These are phyloP conservation scores for Thelephora aurantiotincta DNA, from an alignment of 768 basidiomycete species.

Conservation along the genomic window DNA sequence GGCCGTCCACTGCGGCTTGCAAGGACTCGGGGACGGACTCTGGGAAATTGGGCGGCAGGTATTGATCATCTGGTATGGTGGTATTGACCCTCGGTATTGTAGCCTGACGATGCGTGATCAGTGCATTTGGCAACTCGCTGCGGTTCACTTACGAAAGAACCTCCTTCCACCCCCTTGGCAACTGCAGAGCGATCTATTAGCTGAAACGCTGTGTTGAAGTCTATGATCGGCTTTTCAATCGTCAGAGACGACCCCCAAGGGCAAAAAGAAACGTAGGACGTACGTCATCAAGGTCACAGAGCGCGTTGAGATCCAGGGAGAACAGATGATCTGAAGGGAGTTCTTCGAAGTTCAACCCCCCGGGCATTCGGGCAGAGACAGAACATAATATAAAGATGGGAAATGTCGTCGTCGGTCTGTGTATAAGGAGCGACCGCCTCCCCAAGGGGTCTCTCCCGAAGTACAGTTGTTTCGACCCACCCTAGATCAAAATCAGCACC, in stretches of 20 bases:
- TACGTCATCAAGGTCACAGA: constrained; percentile 16
- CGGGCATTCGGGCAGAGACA: constrained; percentile 36
- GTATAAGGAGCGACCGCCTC: constrained; percentile 70
- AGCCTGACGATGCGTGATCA: constrained; percentile 21
- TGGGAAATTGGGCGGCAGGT: constrained; percentile 22
- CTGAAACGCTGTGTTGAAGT: neutral
- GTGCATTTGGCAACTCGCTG: neutral
- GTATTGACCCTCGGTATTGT: constrained; percentile 30
- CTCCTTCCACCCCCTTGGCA: too few relatives aligned
- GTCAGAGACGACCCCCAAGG: neutral
- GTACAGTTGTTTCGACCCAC: constrained; percentile 33
- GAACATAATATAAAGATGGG: constrained; percentile 55
- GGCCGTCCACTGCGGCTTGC: constrained; percentile 27
- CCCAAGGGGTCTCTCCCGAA: constrained; percentile 79
- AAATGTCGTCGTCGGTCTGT: constrained; percentile 30
- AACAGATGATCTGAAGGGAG: constrained; percentile 44
- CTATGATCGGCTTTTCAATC: constrained; percentile 1
- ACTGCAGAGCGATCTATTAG: too few relatives aligned
- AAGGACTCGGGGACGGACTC: constrained; percentile 31
- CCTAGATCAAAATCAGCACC: constrained; percentile 19
- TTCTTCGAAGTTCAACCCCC: constrained; percentile 43
- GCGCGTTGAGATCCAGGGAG: constrained; percentile 29
- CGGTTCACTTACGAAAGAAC: too few relatives aligned
- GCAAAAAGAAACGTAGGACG: constrained; percentile 1
- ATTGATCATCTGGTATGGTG: constrained; percentile 25